Percentiles rank a stretch among this genome's conserved stretches.
phyloP scores from a whole-genome alignment of 805 yeast genomes.

The Wickerhamiella kurtzmanii region DNA sequence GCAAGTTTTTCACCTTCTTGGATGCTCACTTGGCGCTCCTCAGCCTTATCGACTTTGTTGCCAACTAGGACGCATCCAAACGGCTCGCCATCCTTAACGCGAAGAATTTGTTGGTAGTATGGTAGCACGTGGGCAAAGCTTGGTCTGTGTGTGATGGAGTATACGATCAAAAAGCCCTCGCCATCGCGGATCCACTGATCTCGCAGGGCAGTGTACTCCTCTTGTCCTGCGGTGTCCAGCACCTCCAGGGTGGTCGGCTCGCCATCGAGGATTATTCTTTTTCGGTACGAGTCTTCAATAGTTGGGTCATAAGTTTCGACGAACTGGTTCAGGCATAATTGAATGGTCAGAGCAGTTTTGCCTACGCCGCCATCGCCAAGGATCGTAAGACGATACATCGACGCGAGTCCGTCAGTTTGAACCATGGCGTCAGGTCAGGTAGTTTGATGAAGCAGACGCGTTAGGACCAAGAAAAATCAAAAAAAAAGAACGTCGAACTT shows the following conservation, averaged over 20 bases:
- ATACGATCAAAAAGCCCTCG: conserved; percentile 82
- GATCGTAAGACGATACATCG: conserved; percentile 68
- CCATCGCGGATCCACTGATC: conserved; percentile 96
- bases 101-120: conserved; percentile 63
- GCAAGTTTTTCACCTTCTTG: conserved; percentile 80
- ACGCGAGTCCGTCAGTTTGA: conserved; percentile 3
- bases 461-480: too few relatives aligned
- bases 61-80: conserved; percentile 84
- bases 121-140: conserved; percentile 75
- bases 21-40: conserved; percentile 60
- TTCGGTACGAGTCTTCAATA: conserved; percentile 63
- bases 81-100: conserved; percentile 46
- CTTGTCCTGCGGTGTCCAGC: conserved; percentile 97
- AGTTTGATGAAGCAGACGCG: too few relatives aligned
- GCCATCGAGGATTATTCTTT: conserved; percentile 71
- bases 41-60: conserved; percentile 68
- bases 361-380: conserved; percentile 99
- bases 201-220: conserved; percentile 84
- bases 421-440: not conserved
- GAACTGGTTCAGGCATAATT: conserved; percentile 68
- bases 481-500: too few relatives aligned
- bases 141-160: conserved; percentile 71
- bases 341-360: conserved; percentile 90
- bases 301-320: conserved; percentile 98
- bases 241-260: conserved; percentile 72